A percentile compares a stretch with the other conserved stretches of the same genome.
Conservation (phyloP, 805 yeast species). For the Wickerhamiella sorbophila region DNA sequence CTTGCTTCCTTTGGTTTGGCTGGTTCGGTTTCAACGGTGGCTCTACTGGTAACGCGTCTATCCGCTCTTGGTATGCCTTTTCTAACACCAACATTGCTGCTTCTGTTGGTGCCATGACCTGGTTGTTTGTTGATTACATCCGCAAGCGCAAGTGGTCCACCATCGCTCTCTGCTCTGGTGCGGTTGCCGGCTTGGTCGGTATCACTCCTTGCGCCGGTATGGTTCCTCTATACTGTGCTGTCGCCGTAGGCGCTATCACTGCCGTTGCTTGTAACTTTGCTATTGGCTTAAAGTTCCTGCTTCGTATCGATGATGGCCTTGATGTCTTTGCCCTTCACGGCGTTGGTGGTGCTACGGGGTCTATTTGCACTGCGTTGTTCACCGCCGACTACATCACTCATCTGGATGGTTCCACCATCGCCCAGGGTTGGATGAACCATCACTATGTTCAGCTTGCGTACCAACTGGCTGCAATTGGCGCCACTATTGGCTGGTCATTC, state of each 20-base stretch:
- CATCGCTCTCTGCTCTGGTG: slow-evolving; percentile 84
- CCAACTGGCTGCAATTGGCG: slow-evolving; percentile 73
- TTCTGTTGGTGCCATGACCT: slow-evolving; percentile 78
- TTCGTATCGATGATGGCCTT: slow-evolving; percentile 86
- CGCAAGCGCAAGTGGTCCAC: slow-evolving; percentile 90
- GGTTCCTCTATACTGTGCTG: slow-evolving; percentile 83
- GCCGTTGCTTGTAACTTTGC: slow-evolving; percentile 74
- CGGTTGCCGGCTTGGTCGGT: slow-evolving; percentile 86
- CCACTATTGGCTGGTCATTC: slow-evolving; percentile 71
- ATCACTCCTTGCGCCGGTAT: slow-evolving; percentile 95
- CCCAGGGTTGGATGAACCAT: slow-evolving; percentile 90
- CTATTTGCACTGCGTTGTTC: slow-evolving; percentile 74
- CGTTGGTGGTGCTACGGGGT: slow-evolving; percentile 80
- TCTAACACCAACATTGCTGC: slow-evolving; percentile 92
- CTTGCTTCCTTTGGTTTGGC: slow-evolving; percentile 93
- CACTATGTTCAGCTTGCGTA: slow-evolving; percentile 82
- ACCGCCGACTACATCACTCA: slow-evolving; percentile 90
- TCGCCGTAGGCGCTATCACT: slow-evolving; percentile 68
- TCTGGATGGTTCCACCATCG: slow-evolving; percentile 53
- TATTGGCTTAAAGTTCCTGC: slow-evolving; percentile 55
- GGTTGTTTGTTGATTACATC: slow-evolving; percentile 84
- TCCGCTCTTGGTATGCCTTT: slow-evolving; percentile 90
- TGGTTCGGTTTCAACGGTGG: slow-evolving; percentile 99
- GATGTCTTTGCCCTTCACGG: slow-evolving; percentile 92
- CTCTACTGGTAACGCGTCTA: slow-evolving; percentile 82